A percentile compares a stretch with the other conserved stretches of the same genome.
Conservation (phyloP, 768 basidiomycete species). For the Pleurotus sapidus region DNA sequence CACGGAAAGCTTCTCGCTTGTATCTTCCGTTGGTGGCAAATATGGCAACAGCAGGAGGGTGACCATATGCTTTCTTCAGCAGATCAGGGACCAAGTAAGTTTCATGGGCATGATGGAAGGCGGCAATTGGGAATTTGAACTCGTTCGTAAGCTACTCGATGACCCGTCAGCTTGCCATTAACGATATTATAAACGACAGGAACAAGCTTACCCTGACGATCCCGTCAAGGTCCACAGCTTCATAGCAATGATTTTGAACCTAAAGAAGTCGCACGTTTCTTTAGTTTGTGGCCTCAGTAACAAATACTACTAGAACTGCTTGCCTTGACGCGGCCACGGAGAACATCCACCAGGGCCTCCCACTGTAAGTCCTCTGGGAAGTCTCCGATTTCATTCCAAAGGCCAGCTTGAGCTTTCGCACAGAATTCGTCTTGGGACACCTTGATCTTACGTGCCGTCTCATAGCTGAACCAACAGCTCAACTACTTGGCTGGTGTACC, state of each 20-base stretch:
- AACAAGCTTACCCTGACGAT: slow-evolving; percentile 56
- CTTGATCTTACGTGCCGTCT: slow-evolving; percentile 65
- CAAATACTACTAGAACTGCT: background rate
- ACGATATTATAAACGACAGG: background rate
- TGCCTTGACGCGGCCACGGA: slow-evolving; percentile 85
- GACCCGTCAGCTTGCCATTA: background rate
- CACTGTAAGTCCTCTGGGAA: slow-evolving; percentile 76
- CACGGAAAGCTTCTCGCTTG: slow-evolving; percentile 60
- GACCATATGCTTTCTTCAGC: slow-evolving; percentile 67
- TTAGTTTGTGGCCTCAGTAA: too few relatives aligned
- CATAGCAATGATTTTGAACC: slow-evolving; percentile 70
- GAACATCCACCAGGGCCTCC: slow-evolving; percentile 79
- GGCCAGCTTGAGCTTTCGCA: slow-evolving; percentile 37
- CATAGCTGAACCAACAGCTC: slow-evolving; percentile 40
- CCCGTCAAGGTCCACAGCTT: slow-evolving; percentile 69
- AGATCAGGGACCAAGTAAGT: slow-evolving; percentile 85
- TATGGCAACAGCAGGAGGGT: slow-evolving; percentile 70
- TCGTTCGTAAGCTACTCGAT: slow-evolving; percentile 73
- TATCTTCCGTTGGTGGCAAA: slow-evolving; percentile 68
- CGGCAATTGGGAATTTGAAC: slow-evolving; percentile 80
- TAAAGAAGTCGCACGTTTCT: slow-evolving; percentile 15
- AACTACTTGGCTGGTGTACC: slow-evolving; percentile 6
- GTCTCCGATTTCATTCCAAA: slow-evolving; percentile 41
- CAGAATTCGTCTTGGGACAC: slow-evolving; percentile 70
- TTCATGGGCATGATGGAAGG: slow-evolving; percentile 88